phyloP scores from a whole-genome alignment of 352 stramenopile genomes.

The Achlya hypogyna region DNA sequence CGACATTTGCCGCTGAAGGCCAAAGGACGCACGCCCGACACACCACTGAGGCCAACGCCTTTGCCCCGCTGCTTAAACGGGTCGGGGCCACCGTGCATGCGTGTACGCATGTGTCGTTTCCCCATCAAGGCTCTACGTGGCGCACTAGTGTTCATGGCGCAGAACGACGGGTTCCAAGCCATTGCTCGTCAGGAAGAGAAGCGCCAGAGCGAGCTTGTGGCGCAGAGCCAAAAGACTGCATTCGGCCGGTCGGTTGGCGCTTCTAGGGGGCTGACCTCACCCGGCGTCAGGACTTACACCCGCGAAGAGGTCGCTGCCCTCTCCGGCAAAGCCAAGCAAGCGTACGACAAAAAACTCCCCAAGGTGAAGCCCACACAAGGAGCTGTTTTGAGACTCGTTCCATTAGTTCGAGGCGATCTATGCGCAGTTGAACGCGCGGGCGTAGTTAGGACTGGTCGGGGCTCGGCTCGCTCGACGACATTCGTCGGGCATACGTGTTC shows the following conservation, averaged over 20 bases:
- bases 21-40: background rate
- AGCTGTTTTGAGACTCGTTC: background rate
- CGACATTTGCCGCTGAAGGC: background rate
- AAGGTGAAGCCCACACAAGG: background rate
- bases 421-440: background rate
- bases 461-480: background rate
- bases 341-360: slow-evolving; percentile 14
- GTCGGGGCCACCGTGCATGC: background rate
- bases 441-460: background rate
- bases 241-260: slow-evolving; percentile 9
- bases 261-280: background rate
- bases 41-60: background rate
- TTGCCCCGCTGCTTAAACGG: background rate
- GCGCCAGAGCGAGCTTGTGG: background rate
- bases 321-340: slow-evolving; percentile 5
- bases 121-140: background rate
- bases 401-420: slow-evolving; percentile 6
- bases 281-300: background rate
- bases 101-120: background rate
- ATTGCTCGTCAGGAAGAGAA: background rate
- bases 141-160: background rate
- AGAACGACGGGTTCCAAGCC: background rate
- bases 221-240: slow-evolving; percentile 13
- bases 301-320: background rate
- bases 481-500: background rate